phyloP scores from a whole-genome alignment of 768 basidiomycete genomes.

The Inosperma sp. region DNA sequence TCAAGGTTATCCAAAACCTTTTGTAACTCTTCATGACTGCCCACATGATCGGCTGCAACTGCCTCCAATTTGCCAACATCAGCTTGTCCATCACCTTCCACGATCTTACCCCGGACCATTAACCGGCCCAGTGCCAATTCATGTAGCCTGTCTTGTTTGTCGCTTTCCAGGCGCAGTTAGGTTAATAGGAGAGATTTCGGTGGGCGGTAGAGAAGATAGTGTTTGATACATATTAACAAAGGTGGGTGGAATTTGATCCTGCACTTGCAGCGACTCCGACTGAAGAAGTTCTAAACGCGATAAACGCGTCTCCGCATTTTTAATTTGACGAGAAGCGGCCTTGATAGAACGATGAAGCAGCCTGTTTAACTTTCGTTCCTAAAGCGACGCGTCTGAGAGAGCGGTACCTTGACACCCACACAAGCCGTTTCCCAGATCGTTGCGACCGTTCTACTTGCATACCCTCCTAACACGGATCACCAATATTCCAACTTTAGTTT shows the following conservation, averaged over 20 bases:
- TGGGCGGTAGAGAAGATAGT: slow-evolving; percentile 47
- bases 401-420: no score
- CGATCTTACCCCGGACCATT: slow-evolving; percentile 25
- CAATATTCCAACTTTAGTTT: no score
- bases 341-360: slow-evolving; percentile 51
- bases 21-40: slow-evolving; percentile 25
- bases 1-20: slow-evolving; percentile 23
- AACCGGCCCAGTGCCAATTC: slow-evolving; percentile 66
- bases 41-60: slow-evolving; percentile 21
- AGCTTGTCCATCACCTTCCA: slow-evolving; percentile 6
- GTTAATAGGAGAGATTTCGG: slow-evolving; percentile 30
- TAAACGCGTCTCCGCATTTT: slow-evolving; percentile 45
- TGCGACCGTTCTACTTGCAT: no score
- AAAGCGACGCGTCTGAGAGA: background rate
- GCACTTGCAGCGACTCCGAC: slow-evolving; percentile 31
- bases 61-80: slow-evolving; percentile 16
- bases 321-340: slow-evolving; percentile 41
- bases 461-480: no score
- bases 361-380: slow-evolving; percentile 68
- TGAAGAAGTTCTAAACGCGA: slow-evolving; percentile 33
- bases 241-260: slow-evolving; percentile 38
- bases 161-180: slow-evolving; percentile 59
- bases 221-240: slow-evolving; percentile 43
- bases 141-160: slow-evolving; percentile 64
- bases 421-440: no score